Base-by-base conservation (phyloP, 306 rosid genomes). In the Senna tora region DNA sequence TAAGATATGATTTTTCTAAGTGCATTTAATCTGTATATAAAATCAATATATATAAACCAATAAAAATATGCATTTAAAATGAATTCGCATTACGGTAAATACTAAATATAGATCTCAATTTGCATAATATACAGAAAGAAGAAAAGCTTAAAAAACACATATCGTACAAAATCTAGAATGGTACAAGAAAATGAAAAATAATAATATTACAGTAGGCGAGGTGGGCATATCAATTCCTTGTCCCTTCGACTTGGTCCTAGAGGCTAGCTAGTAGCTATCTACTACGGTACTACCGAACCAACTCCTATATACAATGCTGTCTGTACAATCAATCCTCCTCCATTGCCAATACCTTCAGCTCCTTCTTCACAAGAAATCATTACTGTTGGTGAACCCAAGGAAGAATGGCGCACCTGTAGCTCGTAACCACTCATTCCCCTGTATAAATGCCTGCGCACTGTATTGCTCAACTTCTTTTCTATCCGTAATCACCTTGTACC, bases 391-490 rank as follows among this genome's bases (percentile, higher is more conserved):
- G 22, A 79, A 63, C 33, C 84, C 74, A 25, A 51, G 71, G 61
- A 65, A 61, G 68, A 53, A 73, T 5, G 70, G 79, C 3, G 42
- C 50, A 2, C 82, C 79, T 5, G 77, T 62, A 50, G 7, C 0
- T 39, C 7, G 60, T 45, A 79, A 41, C 87, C 87, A 83, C 4
- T 15, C 45, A 17, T 56, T 55, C 22, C 71, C 84, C 39, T 46
- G 49, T 2, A 79, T 9, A 41, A 75, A 76, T 1, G 39, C 39
- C 13, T 78, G 79, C 0, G 69, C 62, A 2, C 83, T 79, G 76
- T 65, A 79, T 30, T 59, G 61, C 7, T 32, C 30, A 32, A 79
- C 86, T 52, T 75, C 81, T 2, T 71, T 78, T 20, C 53, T 55
- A 69, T 83, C 8, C 9, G 51, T 58, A 6, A 79, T 69, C 49